phyloP scores from a whole-genome alignment of 2,329 filamentous ascomycete species.

The Didymella pinodella region DNA sequence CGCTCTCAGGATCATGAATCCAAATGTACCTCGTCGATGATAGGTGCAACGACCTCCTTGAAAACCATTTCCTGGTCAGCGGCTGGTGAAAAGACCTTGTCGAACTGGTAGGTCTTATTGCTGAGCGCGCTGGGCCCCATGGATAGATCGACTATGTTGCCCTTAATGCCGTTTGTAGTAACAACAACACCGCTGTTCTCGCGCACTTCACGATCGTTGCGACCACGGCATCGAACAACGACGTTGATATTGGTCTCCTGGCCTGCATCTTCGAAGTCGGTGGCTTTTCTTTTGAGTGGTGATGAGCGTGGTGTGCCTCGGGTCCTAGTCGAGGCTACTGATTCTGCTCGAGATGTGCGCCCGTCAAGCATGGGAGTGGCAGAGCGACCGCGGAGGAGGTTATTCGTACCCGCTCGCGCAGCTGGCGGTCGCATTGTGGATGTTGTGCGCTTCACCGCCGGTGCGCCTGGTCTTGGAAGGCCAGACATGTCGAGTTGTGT shows the following conservation, averaged over 20 bases:
- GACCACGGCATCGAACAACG: slow-evolving; percentile 90
- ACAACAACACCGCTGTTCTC: slow-evolving; percentile 97
- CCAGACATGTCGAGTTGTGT: slow-evolving; percentile 58
- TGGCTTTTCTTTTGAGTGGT: slow-evolving; percentile 81
- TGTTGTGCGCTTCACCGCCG: slow-evolving; percentile 57
- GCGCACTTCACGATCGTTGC: slow-evolving; percentile 88
- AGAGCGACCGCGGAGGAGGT: slow-evolving; percentile 59
- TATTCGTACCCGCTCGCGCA: slow-evolving; percentile 58
- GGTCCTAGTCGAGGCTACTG: slow-evolving; percentile 64
- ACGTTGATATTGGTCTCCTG: slow-evolving; percentile 98
- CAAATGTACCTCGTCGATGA: slow-evolving; percentile 81
- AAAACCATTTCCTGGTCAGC: slow-evolving; percentile 94
- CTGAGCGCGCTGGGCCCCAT: slow-evolving; percentile 93
- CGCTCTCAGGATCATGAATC: too few relatives aligned
- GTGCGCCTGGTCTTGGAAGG: slow-evolving; percentile 60
- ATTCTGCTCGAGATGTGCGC: slow-evolving; percentile 74
- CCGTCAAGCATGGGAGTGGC: slow-evolving; percentile 57
- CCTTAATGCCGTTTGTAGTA: slow-evolving; percentile 85
- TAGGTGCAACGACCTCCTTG: slow-evolving; percentile 92
- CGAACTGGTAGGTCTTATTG: slow-evolving; percentile 97
- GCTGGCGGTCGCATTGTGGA: slow-evolving; percentile 62
- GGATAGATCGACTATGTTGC: slow-evolving; percentile 81
- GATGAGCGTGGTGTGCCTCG: slow-evolving; percentile 51
- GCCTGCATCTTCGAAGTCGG: slow-evolving; percentile 76
- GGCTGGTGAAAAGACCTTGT: slow-evolving; percentile 94